A percentile compares a stretch with the other conserved stretches of the same genome.
These are phyloP conservation scores for Amanita subjunquillea DNA, from an alignment of 768 basidiomycete species.

Conservation along the genomic window DNA sequence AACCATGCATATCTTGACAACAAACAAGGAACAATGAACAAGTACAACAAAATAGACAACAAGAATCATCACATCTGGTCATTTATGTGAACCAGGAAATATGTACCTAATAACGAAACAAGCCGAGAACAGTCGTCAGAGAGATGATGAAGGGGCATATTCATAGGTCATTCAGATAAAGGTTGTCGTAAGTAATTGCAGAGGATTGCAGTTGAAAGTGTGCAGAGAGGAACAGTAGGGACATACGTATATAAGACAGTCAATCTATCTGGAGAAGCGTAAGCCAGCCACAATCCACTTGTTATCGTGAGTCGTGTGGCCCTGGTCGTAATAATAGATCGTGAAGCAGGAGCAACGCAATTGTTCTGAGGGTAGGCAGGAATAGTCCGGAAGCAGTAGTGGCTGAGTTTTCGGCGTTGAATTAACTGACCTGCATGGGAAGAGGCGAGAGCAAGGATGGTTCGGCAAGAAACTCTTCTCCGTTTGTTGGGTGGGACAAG, in stretches of 20 bases:
- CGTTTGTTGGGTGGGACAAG: neutral
- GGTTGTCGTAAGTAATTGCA: neutral
- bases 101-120: conserved; percentile 5
- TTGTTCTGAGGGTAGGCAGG: neutral
- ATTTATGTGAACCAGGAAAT: conserved; percentile 39
- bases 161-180: neutral
- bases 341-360: neutral
- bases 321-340: neutral
- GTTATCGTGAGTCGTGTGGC: neutral
- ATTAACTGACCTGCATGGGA: neutral
- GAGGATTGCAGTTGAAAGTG: neutral
- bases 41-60: conserved; percentile 19
- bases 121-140: neutral
- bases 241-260: neutral
- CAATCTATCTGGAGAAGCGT: neutral
- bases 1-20: no score
- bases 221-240: neutral
- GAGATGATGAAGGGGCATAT: neutral
- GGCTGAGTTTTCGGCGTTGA: neutral
- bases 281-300: neutral
- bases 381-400: neutral
- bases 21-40: conserved; percentile 14
- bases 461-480: neutral
- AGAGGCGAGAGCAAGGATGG: neutral
- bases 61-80: conserved; percentile 58